Evolutionary conservation across 352 stramenopile species (phyloP).

Genomic region (Globisporangium lucens): DNA sequence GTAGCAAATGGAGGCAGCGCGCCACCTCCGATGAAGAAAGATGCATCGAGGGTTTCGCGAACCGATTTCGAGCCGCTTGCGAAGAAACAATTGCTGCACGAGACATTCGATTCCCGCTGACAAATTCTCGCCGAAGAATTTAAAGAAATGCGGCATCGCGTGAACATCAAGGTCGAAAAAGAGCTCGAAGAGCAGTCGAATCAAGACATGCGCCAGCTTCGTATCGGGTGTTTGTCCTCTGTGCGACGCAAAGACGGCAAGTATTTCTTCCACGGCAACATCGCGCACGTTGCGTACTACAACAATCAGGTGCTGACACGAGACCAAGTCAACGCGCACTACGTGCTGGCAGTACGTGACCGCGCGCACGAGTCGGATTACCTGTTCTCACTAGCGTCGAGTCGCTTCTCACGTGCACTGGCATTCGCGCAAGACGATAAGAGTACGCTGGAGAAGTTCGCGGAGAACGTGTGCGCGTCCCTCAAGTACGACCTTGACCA

Average conservation of each 20-base stretch:
- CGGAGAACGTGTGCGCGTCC: constrained; percentile 77
- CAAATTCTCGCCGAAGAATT: constrained; percentile 54
- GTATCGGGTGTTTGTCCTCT: constrained; percentile 74
- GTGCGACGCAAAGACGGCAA: constrained; percentile 64
- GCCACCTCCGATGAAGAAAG: constrained; percentile 44
- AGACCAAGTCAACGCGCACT: constrained; percentile 77
- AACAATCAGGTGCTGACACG: constrained; percentile 46
- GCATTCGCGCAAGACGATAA: constrained; percentile 61
- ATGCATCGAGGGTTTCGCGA: constrained; percentile 54
- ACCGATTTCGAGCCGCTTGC: constrained; percentile 76
- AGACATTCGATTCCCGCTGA: constrained; percentile 69
- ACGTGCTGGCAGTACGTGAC: constrained; percentile 59
- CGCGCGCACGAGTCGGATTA: constrained; percentile 64
- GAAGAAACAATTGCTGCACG: constrained; percentile 78
- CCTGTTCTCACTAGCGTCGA: constrained; percentile 72
- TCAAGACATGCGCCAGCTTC: constrained; percentile 50
- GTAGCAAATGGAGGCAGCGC: not conserved
- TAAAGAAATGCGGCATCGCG: constrained; percentile 58
- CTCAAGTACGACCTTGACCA: constrained; percentile 82
- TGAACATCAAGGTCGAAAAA: constrained; percentile 70
- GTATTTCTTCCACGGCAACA: constrained; percentile 80
- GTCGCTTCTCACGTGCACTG: constrained; percentile 61
- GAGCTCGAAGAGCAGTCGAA: constrained; percentile 63
- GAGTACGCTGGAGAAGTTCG: constrained; percentile 64
- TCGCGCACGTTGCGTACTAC: constrained; percentile 88